Evolutionary conservation across 140 eudicot genomes (phyloP), one percentile per base, ranked within the genome.

Genomic region (Oenanthe javanica): DNA sequence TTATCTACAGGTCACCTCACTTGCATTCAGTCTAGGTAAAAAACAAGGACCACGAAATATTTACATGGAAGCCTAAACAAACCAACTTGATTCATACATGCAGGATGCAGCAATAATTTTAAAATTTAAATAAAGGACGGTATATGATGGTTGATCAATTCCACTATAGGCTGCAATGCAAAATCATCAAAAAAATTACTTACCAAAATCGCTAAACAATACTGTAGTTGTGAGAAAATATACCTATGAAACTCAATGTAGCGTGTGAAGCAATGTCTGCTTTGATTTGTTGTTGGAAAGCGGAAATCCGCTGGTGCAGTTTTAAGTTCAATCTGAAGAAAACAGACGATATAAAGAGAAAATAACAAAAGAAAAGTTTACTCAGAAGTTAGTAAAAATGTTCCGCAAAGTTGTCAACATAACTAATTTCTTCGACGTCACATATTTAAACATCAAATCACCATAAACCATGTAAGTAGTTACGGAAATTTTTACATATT

Each of bases 261-360:
- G 82, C 97, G 96, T 38, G 98, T 94, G 87, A 94, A 94, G 79
- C 98, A 94, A 79, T 94, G 98, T 66, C 97, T 84, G 76, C 96
- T 90, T 77, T 94, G 98, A 78, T 94, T 94, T 74, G 98, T 94
- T 19, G 98, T 92, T 13, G 98, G 98, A 82, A 94, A 94, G 46
- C 98, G 96, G 75, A 85, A 90, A 84, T 94, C 98, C 77, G 94
- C 97, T 14, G 98, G 98, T 5, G 97, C 98, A 82, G 98, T 94
- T 86, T 87, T 90, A 82, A 94, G 86, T 81, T 94, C 98, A 63
- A 91, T 89, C 97, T 93, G 80, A 83, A 79, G 48, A 27, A 76
- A 69, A 74, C 52, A 74, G 36, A 15, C 12, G 75, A 78, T 31
- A 12, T 36, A 72, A 79, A 36, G 48, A 46, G 79, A 46, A 27